phyloP scores from a whole-genome alignment of 192 early-diverging fungal genomes.

The Podila clonocystis region DNA sequence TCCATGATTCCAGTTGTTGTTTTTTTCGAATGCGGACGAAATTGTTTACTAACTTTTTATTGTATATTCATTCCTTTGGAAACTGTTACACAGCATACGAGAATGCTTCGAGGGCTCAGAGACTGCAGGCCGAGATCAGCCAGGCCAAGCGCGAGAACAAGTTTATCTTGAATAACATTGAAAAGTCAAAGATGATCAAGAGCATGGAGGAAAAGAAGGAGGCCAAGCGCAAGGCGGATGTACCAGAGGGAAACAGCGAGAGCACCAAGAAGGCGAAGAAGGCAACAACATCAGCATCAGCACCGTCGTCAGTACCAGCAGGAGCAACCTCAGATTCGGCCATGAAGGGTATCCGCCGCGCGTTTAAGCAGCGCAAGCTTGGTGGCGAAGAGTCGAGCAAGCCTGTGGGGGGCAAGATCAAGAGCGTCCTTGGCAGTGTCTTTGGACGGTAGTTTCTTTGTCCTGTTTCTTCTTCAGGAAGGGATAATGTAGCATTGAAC shows the following conservation, averaged over 20 bases:
- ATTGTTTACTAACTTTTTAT: neutral
- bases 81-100: slow-evolving; percentile 66
- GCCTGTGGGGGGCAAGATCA: slow-evolving; percentile 50
- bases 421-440: slow-evolving; percentile 63
- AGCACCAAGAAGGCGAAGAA: slow-evolving; percentile 9
- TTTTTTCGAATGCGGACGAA: neutral
- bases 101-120: slow-evolving; percentile 79
- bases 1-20: too few species aligned
- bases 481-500: too few species aligned
- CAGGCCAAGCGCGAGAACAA: slow-evolving; percentile 90
- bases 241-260: neutral
- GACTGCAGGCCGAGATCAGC: slow-evolving; percentile 82
- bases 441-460: slow-evolving; percentile 52
- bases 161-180: slow-evolving; percentile 88
- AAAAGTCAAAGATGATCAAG: slow-evolving; percentile 86
- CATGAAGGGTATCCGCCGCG: slow-evolving; percentile 54
- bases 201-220: slow-evolving; percentile 79
- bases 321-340: slow-evolving; percentile 3
- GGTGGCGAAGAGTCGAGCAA: slow-evolving; percentile 22
- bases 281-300: neutral
- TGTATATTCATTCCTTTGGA: too few species aligned
- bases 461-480: too few species aligned
- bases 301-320: neutral
- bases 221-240: slow-evolving; percentile 56
- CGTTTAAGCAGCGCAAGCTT: slow-evolving; percentile 75